Conservation (phyloP, 2,329 filamentous ascomycete genomes). For the Ophiostoma triangulosporum region DNA sequence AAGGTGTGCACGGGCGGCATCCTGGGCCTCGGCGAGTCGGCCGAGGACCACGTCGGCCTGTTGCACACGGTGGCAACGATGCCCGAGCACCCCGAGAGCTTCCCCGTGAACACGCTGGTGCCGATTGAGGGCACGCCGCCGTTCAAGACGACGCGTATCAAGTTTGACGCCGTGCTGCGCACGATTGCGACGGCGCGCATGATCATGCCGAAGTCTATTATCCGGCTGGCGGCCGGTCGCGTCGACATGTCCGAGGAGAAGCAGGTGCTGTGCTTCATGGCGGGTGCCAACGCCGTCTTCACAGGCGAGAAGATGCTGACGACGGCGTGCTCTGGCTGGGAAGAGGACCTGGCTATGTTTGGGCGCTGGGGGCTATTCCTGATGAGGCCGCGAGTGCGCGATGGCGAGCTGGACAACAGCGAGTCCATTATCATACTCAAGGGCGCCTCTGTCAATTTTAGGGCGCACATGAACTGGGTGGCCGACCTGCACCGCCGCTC, state of each 20-base stretch:
- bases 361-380: conserved; percentile 67
- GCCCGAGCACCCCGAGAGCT: conserved; percentile 73
- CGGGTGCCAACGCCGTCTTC: conserved; percentile 87
- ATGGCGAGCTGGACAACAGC: too few species aligned
- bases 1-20: conserved; percentile 88
- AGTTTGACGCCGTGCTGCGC: conserved; percentile 65
- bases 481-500: too few species aligned
- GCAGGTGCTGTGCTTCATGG: conserved; percentile 80
- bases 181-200: conserved; percentile 75
- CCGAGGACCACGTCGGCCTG: conserved; percentile 67
- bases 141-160: conserved; percentile 57
- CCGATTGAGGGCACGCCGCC: conserved; percentile 83
- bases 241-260: conserved; percentile 79
- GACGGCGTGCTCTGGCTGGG: conserved; percentile 82
- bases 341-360: conserved; percentile 77
- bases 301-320: conserved; percentile 90
- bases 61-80: conserved; percentile 72
- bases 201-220: conserved; percentile 77
- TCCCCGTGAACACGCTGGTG: conserved; percentile 82
- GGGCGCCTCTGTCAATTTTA: too few species aligned
- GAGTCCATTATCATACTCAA: too few species aligned
- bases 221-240: conserved; percentile 72
- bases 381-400: conserved; percentile 38
- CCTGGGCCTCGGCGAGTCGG: conserved; percentile 67
- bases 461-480: too few species aligned